Evolutionary conservation across 257 asterid genomes (phyloP), one percentile per base, ranked within the genome.

Genomic region (Fraxinus americana): DNA sequence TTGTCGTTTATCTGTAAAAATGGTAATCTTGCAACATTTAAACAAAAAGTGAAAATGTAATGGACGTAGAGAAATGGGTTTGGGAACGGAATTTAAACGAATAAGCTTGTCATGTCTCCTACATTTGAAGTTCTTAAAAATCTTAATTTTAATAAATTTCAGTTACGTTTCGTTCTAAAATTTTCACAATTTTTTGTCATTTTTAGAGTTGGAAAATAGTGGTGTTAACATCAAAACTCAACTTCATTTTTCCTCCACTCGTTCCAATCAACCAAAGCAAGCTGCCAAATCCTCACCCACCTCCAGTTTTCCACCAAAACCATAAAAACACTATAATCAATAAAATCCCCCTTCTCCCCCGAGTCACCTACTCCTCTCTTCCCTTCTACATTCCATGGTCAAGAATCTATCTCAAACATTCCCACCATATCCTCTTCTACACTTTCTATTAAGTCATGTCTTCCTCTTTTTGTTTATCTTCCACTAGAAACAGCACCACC

Each of bases 381-480:
- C 69, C 80, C 80, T 76, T 78, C 75, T 72, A 71, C 82, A 59
- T 86, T 77, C 88, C 85, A 87, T 86, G 93, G 91, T 88, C 85
- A 79, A 75, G 84, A 79, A 80, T 78, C 85, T 38, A 73, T 79
- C 85, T 17, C 81, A 78, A 82, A 83, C 86, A 85, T 83, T 80
- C 87, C 83, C 75, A 11, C 70, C 79, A 76, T 57, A 85, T 81
- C 83, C 84, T 63, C 54, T 68, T 21, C 21, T 81, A 57, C 72
- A 52, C 67, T 69, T 7, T 65, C 77, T 80, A 59, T 39, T 61
- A 67, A 87, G 83, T 74, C 91, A 90, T 94, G 97, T 77, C 86
- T 81, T 75, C 90, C 79, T 89, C 92, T 41, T 87, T 88, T 83
- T 82, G 84, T 78, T 72, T 94, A 67, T 89, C 92, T 76, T 85